phyloP scores from a whole-genome alignment of 768 basidiomycete genomes.

The Phylloporus sp. region DNA sequence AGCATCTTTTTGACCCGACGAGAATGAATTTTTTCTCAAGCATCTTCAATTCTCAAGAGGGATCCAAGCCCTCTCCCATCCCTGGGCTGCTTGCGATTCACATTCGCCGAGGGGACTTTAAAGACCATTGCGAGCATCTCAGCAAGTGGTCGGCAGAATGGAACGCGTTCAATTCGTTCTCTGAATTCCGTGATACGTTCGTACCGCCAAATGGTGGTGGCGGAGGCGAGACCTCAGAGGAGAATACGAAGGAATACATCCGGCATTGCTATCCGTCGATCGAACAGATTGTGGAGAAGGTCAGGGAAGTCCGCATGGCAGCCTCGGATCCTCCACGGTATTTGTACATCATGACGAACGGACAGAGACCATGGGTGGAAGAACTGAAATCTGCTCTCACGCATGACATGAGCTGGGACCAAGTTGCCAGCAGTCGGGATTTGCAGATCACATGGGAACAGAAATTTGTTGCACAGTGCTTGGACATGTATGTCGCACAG shows the following conservation, averaged over 20 bases:
- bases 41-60: not conserved
- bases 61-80: conserved; percentile 19
- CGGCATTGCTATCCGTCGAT: conserved; percentile 43
- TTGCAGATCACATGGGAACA: conserved; percentile 41
- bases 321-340: conserved; percentile 27
- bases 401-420: conserved; percentile 35
- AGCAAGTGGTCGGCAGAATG: conserved; percentile 33
- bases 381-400: conserved; percentile 36
- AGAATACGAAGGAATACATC: conserved; percentile 26
- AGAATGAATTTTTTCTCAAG: not conserved
- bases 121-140: conserved; percentile 42
- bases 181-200: conserved; percentile 38
- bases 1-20: conserved; percentile 18
- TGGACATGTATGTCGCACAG: conserved; percentile 51
- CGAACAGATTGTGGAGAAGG: conserved; percentile 39
- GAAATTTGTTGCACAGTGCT: conserved; percentile 39
- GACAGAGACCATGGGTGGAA: conserved; percentile 36
- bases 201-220: conserved; percentile 26
- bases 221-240: conserved; percentile 13
- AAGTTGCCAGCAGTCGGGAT: conserved; percentile 41
- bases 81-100: conserved; percentile 48
- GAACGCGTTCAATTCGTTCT: conserved; percentile 45
- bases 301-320: conserved; percentile 31
- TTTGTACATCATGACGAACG: conserved; percentile 51
- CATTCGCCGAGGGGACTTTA: conserved; percentile 49